Conservation (phyloP, 352 stramenopile genomes). For the Peronospora belbahrii region DNA sequence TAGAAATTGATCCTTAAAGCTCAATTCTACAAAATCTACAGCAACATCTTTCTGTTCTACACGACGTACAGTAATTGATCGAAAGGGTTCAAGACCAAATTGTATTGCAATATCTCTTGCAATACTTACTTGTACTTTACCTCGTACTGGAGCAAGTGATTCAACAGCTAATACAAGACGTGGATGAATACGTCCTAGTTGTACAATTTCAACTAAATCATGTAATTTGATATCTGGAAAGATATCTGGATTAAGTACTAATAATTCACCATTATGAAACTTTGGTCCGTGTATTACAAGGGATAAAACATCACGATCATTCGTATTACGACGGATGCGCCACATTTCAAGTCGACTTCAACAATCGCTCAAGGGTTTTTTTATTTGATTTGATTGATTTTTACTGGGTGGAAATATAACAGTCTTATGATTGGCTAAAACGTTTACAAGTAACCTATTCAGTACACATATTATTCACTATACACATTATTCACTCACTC, state of each 20-base stretch:
- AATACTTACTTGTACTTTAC: constrained; percentile 73
- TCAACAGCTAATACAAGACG: constrained; percentile 59
- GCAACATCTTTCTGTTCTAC: constrained; percentile 49
- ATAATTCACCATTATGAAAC: constrained; percentile 53
- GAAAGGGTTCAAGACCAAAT: constrained; percentile 64
- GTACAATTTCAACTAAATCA: constrained; percentile 54
- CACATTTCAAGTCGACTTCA: constrained; percentile 16
- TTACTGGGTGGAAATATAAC: not conserved
- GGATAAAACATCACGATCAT: constrained; percentile 36
- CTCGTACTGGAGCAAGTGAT: constrained; percentile 51
- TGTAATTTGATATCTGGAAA: constrained; percentile 53
- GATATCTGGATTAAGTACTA: constrained; percentile 69
- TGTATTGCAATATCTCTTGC: constrained; percentile 65
- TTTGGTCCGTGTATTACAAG: constrained; percentile 69
- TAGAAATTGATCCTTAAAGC: constrained; percentile 89
- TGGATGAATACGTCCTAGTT: constrained; percentile 49
- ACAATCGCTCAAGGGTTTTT: not conserved
- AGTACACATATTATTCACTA: too few relatives aligned
- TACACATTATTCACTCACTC: too few relatives aligned
- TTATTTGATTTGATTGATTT: too few relatives aligned
- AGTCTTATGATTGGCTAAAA: not conserved
- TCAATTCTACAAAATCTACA: constrained; percentile 83
- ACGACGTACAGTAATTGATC: constrained; percentile 43
- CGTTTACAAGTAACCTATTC: not conserved
- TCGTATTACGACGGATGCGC: constrained; percentile 29